Base-by-base conservation (phyloP, 148 eudicot genomes). In the Rhododendron kiyosumense region DNA sequence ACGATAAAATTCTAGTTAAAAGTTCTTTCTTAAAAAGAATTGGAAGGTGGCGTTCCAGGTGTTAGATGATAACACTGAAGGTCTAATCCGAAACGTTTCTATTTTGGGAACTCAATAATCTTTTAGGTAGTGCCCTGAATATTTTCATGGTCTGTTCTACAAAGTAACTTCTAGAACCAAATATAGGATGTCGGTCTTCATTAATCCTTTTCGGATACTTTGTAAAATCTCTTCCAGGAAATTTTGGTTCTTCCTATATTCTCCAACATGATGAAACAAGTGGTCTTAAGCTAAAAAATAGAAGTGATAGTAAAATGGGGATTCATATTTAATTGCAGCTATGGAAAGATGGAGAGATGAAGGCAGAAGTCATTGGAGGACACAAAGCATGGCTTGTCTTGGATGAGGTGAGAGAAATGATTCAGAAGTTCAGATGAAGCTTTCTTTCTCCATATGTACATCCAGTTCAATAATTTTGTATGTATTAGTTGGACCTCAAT, bases 291-390 rank as follows among this genome's bases (percentile, higher is more conserved):
- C 0, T 0, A 24, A 9, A 69, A 28, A 69, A 69, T 69, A 7
- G 36, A 26, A 69, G 75, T 28, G 36, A 0, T 3, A 52, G 75
- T 28, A 69, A 69, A 65, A 69, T 28, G 75, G 36, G 75, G 36
- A 7, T 8, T 69, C 36, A 69, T 28, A 3, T n/a, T 26, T 7
- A 24, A 69, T 84, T 90, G 92, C 94, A 96, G 98, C 84, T 94
- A 30, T 96, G 98, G 98, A 92, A 92, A 88, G 98, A 96, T 87
- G 99, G 97, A 85, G 99, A 96, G 89, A 95, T 95, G 93, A 96
- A 94, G 90, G 99, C 87, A 81, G 99, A 95, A 88, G 99, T 96
- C 81, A 96, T 96, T 20, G 99, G 99, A 61, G 99, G 99, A 52
- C 98, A 96, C 74, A 94, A 96, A 87, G 98, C 96, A 81, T 96